Base-by-base conservation (phyloP, 257 asterid species). In the Lycium barbarum region DNA sequence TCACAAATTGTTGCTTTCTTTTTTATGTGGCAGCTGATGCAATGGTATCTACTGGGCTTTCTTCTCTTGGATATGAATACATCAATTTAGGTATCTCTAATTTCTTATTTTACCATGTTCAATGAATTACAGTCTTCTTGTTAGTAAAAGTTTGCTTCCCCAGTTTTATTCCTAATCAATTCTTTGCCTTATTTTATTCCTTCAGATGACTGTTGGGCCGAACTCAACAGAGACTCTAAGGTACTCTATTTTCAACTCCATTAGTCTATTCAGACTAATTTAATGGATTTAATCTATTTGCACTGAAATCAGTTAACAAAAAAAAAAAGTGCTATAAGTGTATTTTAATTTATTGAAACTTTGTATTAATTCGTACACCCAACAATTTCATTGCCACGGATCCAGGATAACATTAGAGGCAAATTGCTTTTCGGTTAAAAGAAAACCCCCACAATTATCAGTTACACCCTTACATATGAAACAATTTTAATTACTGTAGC, bases 131-230 rank as follows among this genome's bases (percentile, higher is more conserved):
- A 58, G 65, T 18, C 65, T 58, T 18, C 11, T 18, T 17, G 58
- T 10, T 49, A 0, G 11, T 12, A 20, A 74, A 47, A 76, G 6
- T 22, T 49, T 20, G 7, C 6, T 78, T 26, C 49, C 38, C 54
- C 10, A n/a, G 8, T n/a, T 73, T 73, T 11, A 47, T 47, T 47
- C 7, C 49, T 78, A 33, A 53, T 22, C 26, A 53, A 8, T 7
- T 55, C 1, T 53, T 78, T 78, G 4, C 51, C 6, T 7, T 66
- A 36, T 40, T 66, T 33, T 84, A 9, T 78, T 78, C 10, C 33
- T 76, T 90, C 91, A 96, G 99, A 96, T 88, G 99, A 96, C 79
- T 96, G 99, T 65, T 96, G 99, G 99, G 98, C 94, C n/a, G 98
- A 96, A 86, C 91, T 49, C 12, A 89, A 88, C 87, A 89, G 98